Evolutionary conservation across 2,329 filamentous ascomycete genomes (phyloP), one percentile per base, ranked within the genome.

Genomic region (Ophiostoma tasmaniense): DNA sequence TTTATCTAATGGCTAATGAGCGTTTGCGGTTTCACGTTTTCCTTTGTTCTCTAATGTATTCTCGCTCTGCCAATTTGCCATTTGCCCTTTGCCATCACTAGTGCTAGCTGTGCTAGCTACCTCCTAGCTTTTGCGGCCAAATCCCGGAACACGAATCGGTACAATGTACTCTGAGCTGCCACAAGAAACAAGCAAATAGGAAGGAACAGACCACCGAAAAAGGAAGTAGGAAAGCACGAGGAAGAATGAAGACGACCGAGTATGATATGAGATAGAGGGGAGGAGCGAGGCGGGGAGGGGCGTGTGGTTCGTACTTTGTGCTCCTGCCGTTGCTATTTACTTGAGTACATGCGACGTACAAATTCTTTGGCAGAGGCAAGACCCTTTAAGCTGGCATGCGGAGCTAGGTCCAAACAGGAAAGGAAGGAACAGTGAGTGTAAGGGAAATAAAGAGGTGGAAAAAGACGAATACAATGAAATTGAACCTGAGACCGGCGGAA

Each of bases 121-220:
- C 59, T 35, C 25, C 33, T 64, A 64, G 61, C 61, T 62, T 62
- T 64, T 64, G 33, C 61, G 61, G 61, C 33, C 61, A 37, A 64
- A 39, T 11, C 33, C 61, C 61, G 59, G 59, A 62, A 17, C 28
- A 62, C 28, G 59, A n/a, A n/a, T n/a, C n/a, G n/a, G n/a, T n/a
- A n/a, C n/a, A n/a, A n/a, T n/a, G n/a, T n/a, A n/a, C n/a, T n/a
- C n/a, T n/a, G n/a, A n/a, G 33, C 33, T 33, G 33, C 33, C 14
- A 30, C 1, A 14, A 61, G 14, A 11, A 61, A 33, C 11, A 61
- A 28, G 55, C 55, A 30, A 61, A 28, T 3, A 28, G 8, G 17
- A 35, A 37, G 14, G 39, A 22, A 35, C 33, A 42, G 7, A 45
- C 3, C 35, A 33, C 50, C 13, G 17, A 30, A 64, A 39, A 64